A percentile compares a stretch with the other conserved stretches of the same genome.
phyloP scores from a whole-genome alignment of 2,329 filamentous ascomycete species.

The Trichocomaceae sp. region DNA sequence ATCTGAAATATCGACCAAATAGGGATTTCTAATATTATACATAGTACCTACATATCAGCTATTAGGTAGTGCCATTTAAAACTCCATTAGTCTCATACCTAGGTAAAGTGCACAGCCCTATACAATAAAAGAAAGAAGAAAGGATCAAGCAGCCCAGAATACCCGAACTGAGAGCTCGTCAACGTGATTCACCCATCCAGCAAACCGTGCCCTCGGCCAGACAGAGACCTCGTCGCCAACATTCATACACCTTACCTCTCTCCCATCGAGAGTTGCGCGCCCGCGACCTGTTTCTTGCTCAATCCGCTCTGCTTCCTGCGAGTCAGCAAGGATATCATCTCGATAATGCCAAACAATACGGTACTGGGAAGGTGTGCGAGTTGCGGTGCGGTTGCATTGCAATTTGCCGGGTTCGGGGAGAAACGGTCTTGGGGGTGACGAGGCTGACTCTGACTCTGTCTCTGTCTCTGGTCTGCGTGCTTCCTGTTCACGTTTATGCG shows the following conservation, averaged over 20 bases:
- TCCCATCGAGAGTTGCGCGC: conserved; percentile 30
- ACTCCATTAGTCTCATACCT: too few relatives aligned
- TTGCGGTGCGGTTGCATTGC: conserved; percentile 26
- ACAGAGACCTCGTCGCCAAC: conserved; percentile 33
- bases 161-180: conserved; percentile 25
- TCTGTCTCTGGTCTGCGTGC: neutral
- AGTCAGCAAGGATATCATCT: conserved; percentile 26
- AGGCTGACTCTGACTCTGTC: conserved; percentile 9
- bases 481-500: neutral
- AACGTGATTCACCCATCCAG: conserved; percentile 32
- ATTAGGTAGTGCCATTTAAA: too few relatives aligned
- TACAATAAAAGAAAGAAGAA: too few relatives aligned
- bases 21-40: too few relatives aligned
- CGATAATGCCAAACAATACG: conserved; percentile 31
- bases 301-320: conserved; percentile 27
- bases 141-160: conserved; percentile 30
- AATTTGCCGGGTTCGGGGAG: conserved; percentile 26
- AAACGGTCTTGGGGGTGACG: conserved; percentile 19
- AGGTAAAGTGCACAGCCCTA: too few relatives aligned
- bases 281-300: conserved; percentile 28
- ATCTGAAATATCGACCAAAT: too few relatives aligned
- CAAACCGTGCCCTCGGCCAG: conserved; percentile 34
- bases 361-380: conserved; percentile 18
- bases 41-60: too few relatives aligned
- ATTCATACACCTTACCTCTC: conserved; percentile 26